Evolutionary conservation across 768 basidiomycete species (phyloP), one percentile per base, ranked within the genome.

Genomic region (Lentinula edodes): DNA sequence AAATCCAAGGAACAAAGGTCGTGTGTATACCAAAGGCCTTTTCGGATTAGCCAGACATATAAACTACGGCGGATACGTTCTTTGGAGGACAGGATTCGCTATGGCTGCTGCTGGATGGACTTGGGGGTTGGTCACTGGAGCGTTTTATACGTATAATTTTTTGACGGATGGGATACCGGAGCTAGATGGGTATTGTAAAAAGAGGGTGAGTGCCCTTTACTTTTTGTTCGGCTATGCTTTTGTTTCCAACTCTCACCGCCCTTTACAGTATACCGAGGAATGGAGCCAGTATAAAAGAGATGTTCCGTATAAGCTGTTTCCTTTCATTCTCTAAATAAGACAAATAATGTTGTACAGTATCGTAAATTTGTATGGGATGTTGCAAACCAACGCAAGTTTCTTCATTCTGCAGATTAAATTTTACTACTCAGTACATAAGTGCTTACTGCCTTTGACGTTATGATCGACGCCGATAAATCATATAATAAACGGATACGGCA

Each of bases 1-100:
- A 16, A 8, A 59, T 39, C 46, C 46, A 10, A 59, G 10, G 34
- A 46, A 59, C 9, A 41, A 63, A 50, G 70, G 68, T 18, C 67
- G 67, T 55, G 56, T 63, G 13, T 64, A 64, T 38, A 63, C 65
- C 23, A 65, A 65, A n/a, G 68, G 70, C 9, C 42, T 69, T 34
- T 71, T 69, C 53, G 66, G 62, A 7, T 38, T 71, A 32, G 69
- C 66, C 18, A 65, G 70, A 13, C 70, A 71, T 45, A 66, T 67
- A 5, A 71, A 71, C 23, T 71, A 67, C 41, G 62, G 64, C 6
- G 70, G 70, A 7, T 68, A 69, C 46, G 54, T 61, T 16, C 58
- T 71, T 50, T 69, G 69, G 69, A 62, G 66, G 46, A 48, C 61
- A 4, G 70, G 70, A 15, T 68, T 65, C 42, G 65, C 66, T 5